Base-by-base conservation (phyloP, 2,329 filamentous ascomycete species). In the Colletotrichum paranaense region DNA sequence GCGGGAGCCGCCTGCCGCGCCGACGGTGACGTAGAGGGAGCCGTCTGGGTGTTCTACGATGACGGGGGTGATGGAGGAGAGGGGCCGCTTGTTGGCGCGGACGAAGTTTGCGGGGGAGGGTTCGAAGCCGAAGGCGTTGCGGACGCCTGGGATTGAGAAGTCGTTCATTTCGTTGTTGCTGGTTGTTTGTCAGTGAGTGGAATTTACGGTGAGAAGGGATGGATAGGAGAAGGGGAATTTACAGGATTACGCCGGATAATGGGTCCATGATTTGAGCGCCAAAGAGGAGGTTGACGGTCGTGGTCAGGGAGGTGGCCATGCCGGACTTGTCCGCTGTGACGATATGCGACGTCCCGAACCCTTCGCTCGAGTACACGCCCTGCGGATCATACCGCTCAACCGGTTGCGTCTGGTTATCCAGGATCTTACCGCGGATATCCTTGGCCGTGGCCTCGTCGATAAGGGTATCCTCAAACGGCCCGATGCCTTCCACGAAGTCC, bases 221-320 rank as follows among this genome's bases (percentile, higher is more conserved):
- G 12, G 2, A 16, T 11, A 16, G 3, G n/a, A 78, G 82, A 84
- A 69, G 85, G 87, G 14, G 14, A 11, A 76, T 81, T 69, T 79
- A 84, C 83, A 97, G 90, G 68, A 97, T 94, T 71, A 98, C 88
- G 22, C 95, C 95, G 0, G 95, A 95, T 77, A 92, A 89, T 0
- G 95, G 94, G 1, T 96, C 93, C 83, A 97, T 91, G 75, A 97
- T 82, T 24, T 91, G 88, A 32, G 92, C 92, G 58, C 96, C 96
- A 78, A 97, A 98, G 3, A 97, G 87, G 5, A 97, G 87, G 82
- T 98, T 98, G 69, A 98, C 86, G 0, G 96, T 98, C 1, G 95
- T 97, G 0, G 95, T 98, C 14, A 95, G 87, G 1, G 93, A 93
- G 46, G 97, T 89, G 2, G 95, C 91, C 81, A 98, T 86, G 7